Evolutionary conservation across 768 basidiomycete genomes (phyloP).

Genomic region (Crucibulum laeve): DNA sequence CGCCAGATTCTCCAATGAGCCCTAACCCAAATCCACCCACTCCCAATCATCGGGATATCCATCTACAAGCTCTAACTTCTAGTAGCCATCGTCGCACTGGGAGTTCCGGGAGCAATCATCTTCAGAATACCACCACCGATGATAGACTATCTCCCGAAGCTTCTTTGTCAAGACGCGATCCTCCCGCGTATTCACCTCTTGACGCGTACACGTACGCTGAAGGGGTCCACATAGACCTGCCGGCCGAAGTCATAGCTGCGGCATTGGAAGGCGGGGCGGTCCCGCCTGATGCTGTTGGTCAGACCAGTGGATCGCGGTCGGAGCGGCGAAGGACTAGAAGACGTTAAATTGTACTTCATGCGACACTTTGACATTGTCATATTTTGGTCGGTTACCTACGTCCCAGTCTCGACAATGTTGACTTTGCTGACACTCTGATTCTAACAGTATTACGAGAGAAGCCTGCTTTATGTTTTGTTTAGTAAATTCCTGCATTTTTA

Average conservation of each 20-base stretch:
- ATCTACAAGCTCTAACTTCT: conserved; percentile 56
- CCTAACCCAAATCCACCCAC: conserved; percentile 78
- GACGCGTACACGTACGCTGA: conserved; percentile 82
- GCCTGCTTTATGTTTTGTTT: conserved; percentile 2
- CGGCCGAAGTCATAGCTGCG: conserved; percentile 87
- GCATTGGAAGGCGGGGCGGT: conserved; percentile 74
- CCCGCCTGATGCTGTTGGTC: conserved; percentile 55
- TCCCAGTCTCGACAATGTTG: not conserved
- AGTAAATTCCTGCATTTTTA: conserved; percentile 2
- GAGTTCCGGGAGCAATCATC: conserved; percentile 23
- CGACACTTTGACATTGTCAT: conserved; percentile 15
- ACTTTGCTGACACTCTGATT: conserved; percentile 5
- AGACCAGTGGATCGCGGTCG: conserved; percentile 38
- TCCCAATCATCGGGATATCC: conserved; percentile 80
- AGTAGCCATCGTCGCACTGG: conserved; percentile 32
- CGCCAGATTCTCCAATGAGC: conserved; percentile 75
- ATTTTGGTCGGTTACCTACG: conserved; percentile 21
- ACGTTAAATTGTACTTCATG: conserved; percentile 24
- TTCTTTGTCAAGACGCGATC: conserved; percentile 53
- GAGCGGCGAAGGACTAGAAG: conserved; percentile 59
- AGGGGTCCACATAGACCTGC: conserved; percentile 90
- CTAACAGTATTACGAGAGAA: conserved; percentile 11
- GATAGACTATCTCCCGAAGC: conserved; percentile 27
- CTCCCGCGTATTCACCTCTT: conserved; percentile 86
- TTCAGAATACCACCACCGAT: conserved; percentile 13